phyloP scores from a whole-genome alignment of 1,284 basidiomycete genomes.

The Bjerkandera adusta region DNA sequence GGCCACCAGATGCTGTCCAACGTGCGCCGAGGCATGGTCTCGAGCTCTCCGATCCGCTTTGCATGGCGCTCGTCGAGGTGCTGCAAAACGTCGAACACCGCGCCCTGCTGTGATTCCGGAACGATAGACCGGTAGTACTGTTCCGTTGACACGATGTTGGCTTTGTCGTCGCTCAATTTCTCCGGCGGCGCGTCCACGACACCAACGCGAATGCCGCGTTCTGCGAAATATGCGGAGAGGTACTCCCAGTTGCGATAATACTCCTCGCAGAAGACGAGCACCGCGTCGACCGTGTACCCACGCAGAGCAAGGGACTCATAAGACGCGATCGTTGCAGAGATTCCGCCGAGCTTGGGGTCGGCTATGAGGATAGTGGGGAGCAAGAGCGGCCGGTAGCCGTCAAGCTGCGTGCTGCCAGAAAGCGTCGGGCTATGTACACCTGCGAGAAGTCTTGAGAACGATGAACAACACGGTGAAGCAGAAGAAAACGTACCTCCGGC shows the following conservation, averaged over 20 bases:
- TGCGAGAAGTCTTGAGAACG: slow-evolving; percentile 28
- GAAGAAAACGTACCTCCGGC: slow-evolving; percentile 74
- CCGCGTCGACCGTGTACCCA: slow-evolving; percentile 86
- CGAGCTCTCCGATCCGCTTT: slow-evolving; percentile 64
- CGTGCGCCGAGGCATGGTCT: slow-evolving; percentile 78
- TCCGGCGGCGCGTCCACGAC: slow-evolving; percentile 63
- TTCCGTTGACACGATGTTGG: slow-evolving; percentile 60
- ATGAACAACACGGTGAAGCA: background rate
- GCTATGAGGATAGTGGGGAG: slow-evolving; percentile 89
- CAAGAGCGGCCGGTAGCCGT: slow-evolving; percentile 81
- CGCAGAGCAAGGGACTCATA: slow-evolving; percentile 91
- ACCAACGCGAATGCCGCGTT: slow-evolving; percentile 62
- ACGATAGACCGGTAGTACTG: slow-evolving; percentile 66
- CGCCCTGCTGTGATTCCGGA: slow-evolving; percentile 31
- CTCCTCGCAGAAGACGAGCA: slow-evolving; percentile 86
- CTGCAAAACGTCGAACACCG: slow-evolving; percentile 51
- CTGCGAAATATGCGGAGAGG: slow-evolving; percentile 75
- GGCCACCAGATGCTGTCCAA: slow-evolving; percentile 93
- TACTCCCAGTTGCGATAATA: slow-evolving; percentile 91
- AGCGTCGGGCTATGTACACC: slow-evolving; percentile 93
- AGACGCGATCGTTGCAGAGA: slow-evolving; percentile 90
- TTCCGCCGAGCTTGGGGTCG: slow-evolving; percentile 89
- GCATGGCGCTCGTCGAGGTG: slow-evolving; percentile 68
- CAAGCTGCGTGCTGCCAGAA: slow-evolving; percentile 84
- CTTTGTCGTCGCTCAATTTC: slow-evolving; percentile 38